Evolutionary conservation across 805 yeast genomes (phyloP), one percentile per base, ranked within the genome.

Genomic region (Yamadazyma sp.): DNA sequence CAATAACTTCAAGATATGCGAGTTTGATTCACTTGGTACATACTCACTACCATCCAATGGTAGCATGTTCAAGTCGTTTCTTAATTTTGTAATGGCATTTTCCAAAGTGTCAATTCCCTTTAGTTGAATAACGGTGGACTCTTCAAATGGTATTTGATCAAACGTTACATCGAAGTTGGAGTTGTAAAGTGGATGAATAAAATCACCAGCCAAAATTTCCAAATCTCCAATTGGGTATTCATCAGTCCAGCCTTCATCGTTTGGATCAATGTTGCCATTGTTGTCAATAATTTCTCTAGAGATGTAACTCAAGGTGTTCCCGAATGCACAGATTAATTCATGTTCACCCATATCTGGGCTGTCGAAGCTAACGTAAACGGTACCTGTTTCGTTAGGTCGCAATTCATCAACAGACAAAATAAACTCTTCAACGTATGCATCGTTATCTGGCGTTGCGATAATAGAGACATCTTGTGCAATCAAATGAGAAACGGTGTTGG

Each of bases 151-250:
- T 46, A 90, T 70, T 60, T 80, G 87, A 52, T 86, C 96, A 71
- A 83, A 88, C 25, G 77, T 67, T 28, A 75, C 69, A 5, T 82
- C 77, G 58, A 89, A 89, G 62, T 81, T 78, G 28, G 93, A 87
- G 45, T 82, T 77, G 58, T 78, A 87, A 16, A 88, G 71, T 36
- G 96, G 95, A 38, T 69, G 63, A 41, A 88, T 71, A 62, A 80
- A 91, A 59, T 89, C 97, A 24, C 96, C 96, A 7, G 93, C 80
- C 6, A 64, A 64, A 39, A 91, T 58, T 41, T 77, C 79, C 53
- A 89, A 70, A 41, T 82, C 84, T 61, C 88, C 97, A 48, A 93
- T 77, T 58, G 83, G 93, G 63, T 91, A 93, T 62, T 90, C 96
- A 61, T 93, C 98, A 48, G 84, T 84, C 73, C 82, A 86, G 12